Evolutionary conservation across 2,329 filamentous ascomycete genomes (phyloP).

Genomic region (Sporothrix phasma): DNA sequence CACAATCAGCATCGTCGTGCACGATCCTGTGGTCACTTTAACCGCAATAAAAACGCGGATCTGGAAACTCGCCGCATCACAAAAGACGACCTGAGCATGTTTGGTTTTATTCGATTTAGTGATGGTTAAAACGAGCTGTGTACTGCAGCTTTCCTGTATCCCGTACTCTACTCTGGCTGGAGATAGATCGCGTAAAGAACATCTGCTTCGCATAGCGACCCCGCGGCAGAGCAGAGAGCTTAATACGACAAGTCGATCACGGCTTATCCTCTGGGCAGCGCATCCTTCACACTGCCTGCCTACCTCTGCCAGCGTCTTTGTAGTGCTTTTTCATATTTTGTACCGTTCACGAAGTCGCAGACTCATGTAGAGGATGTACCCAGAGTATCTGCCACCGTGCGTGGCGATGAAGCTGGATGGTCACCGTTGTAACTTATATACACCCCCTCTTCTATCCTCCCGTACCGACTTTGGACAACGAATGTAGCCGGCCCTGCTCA

Average conservation of each 20-base stretch:
- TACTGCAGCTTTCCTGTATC: too few species aligned
- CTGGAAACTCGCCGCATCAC: too few species aligned
- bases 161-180: too few species aligned
- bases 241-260: background rate
- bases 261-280: too few species aligned
- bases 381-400: background rate
- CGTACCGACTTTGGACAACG: background rate
- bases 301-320: background rate
- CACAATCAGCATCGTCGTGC: background rate
- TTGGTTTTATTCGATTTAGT: too few species aligned
- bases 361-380: background rate
- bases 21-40: background rate
- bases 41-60: too few species aligned
- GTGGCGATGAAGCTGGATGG: background rate
- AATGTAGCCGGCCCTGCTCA: background rate
- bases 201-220: too few species aligned
- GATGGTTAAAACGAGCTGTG: too few species aligned
- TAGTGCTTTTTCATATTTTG: background rate
- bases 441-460: background rate
- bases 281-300: background rate
- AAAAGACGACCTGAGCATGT: too few species aligned
- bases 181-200: background rate
- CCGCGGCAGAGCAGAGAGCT: background rate
- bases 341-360: background rate
- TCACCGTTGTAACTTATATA: background rate